These are phyloP conservation scores for Aspergillus ochraceoroseus DNA, from an alignment of 2,329 filamentous ascomycete species.

Conservation along the genomic window DNA sequence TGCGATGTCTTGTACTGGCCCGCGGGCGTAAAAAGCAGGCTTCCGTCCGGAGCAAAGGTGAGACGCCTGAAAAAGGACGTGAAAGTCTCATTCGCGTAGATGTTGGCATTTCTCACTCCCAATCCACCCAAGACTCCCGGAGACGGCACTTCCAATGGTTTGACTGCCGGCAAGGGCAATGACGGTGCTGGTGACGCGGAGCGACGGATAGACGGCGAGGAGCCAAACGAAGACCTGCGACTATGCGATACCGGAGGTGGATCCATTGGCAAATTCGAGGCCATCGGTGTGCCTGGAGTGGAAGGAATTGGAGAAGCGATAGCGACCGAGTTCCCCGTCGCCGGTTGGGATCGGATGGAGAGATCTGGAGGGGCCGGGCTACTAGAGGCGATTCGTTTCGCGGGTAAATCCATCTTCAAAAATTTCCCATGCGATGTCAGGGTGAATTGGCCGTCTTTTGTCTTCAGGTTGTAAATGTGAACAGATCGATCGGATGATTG, in stretches of 20 bases:
- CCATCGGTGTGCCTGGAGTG: slow-evolving; percentile 88
- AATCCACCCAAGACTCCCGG: slow-evolving; percentile 59
- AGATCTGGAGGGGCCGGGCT: slow-evolving; percentile 89
- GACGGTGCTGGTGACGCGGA: slow-evolving; percentile 92
- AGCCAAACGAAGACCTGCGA: slow-evolving; percentile 85
- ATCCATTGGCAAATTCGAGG: slow-evolving; percentile 88
- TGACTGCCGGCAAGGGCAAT: slow-evolving; percentile 87
- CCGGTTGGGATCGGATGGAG: slow-evolving; percentile 31
- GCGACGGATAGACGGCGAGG: slow-evolving; percentile 68
- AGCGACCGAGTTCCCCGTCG: slow-evolving; percentile 43
- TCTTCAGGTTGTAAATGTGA: slow-evolving; percentile 93
- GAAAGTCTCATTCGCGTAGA: slow-evolving; percentile 94
- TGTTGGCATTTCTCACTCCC: slow-evolving; percentile 74
- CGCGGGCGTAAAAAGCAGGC: slow-evolving; percentile 85
- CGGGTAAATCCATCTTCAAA: slow-evolving; percentile 88
- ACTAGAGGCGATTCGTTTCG: slow-evolving; percentile 79
- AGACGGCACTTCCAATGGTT: slow-evolving; percentile 86
- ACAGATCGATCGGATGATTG: slow-evolving; percentile 97
- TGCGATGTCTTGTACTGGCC: slow-evolving; percentile 88
- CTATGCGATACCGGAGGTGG: slow-evolving; percentile 89
- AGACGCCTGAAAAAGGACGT: slow-evolving; percentile 94
- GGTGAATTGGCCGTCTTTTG: slow-evolving; percentile 92
- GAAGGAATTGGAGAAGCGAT: slow-evolving; percentile 82
- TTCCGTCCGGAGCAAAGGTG: slow-evolving; percentile 92
- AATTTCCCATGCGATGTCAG: slow-evolving; percentile 73